These are phyloP conservation scores for Trichophyton rubrum DNA, from an alignment of 2,329 filamentous ascomycete species.

Conservation along the genomic window DNA sequence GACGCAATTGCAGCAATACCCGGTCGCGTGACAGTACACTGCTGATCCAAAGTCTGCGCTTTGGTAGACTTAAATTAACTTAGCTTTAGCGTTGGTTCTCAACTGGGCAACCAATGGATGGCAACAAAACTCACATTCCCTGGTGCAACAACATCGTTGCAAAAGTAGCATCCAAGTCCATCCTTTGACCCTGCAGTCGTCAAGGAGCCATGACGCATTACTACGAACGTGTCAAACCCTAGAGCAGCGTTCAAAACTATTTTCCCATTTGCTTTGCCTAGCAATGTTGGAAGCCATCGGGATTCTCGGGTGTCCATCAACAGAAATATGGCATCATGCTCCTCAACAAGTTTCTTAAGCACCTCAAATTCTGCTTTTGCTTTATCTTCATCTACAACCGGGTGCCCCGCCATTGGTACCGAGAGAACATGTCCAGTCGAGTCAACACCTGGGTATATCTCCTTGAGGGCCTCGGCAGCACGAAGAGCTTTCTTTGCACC, in stretches of 20 bases:
- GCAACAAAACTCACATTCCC: constrained; percentile 58
- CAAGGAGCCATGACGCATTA: constrained; percentile 83
- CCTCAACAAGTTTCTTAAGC: constrained; percentile 60
- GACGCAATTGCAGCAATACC: constrained; percentile 89
- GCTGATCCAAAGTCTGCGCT: constrained; percentile 90
- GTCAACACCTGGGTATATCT: constrained; percentile 86
- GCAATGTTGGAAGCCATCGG: constrained; percentile 87
- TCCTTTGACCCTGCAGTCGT: constrained; percentile 44
- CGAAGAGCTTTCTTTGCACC: constrained; percentile 70
- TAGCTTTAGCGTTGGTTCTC: neutral
- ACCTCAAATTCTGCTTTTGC: constrained; percentile 63
- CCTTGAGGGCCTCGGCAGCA: constrained; percentile 65
- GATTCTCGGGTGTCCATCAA: constrained; percentile 94
- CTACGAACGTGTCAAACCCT: constrained; percentile 91
- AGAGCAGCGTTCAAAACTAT: constrained; percentile 94
- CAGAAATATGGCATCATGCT: constrained; percentile 88
- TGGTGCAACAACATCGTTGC: constrained; percentile 92
- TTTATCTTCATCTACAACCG: constrained; percentile 59
- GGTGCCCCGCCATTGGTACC: constrained; percentile 92
- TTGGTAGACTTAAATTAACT: constrained; percentile 54
- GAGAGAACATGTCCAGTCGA: constrained; percentile 66
- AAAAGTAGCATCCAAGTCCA: constrained; percentile 91
- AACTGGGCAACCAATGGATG: neutral
- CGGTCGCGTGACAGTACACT: constrained; percentile 92
- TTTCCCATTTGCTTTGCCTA: constrained; percentile 86